Percentiles rank a stretch among this genome's conserved stretches.
Evolutionary conservation across 2,329 filamentous ascomycete species (phyloP).

Genomic region (Ophiocordyceps camponoti-floridani): DNA sequence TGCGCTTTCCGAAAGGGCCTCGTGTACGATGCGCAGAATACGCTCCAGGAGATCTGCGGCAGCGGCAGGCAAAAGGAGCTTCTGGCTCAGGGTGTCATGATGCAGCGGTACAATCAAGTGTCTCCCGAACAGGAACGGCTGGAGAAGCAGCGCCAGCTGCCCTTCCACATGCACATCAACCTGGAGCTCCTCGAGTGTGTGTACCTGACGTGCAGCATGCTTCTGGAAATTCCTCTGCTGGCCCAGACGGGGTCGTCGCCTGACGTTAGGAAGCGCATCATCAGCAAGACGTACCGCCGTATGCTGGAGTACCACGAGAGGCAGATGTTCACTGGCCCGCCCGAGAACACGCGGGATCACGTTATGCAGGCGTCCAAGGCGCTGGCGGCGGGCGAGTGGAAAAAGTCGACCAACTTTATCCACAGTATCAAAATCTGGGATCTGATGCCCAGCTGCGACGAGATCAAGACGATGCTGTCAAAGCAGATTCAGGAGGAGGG

Average conservation of each 20-base stretch:
- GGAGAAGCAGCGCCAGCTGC: slow-evolving; percentile 90
- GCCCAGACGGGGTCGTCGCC: slow-evolving; percentile 94
- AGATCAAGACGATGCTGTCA: slow-evolving; percentile 93
- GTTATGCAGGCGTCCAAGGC: slow-evolving; percentile 99
- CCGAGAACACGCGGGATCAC: slow-evolving; percentile 96
- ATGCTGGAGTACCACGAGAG: slow-evolving; percentile 99
- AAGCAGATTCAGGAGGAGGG: slow-evolving; percentile 98
- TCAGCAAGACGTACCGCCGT: slow-evolving; percentile 97
- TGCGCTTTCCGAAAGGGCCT: slow-evolving; percentile 96
- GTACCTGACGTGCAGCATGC: slow-evolving; percentile 97
- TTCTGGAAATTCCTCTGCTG: slow-evolving; percentile 91
- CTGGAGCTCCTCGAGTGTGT: slow-evolving; percentile 94
- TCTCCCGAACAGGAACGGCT: slow-evolving; percentile 94
- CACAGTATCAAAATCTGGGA: slow-evolving; percentile 99
- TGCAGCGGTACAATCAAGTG: slow-evolving; percentile 91
- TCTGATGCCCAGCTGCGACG: slow-evolving; percentile 77
- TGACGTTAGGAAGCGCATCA: slow-evolving; percentile 91
- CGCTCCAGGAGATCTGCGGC: slow-evolving; percentile 93
- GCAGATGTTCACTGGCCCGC: slow-evolving; percentile 95
- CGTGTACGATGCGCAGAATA: slow-evolving; percentile 94
- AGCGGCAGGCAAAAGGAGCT: slow-evolving; percentile 96
- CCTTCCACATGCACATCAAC: slow-evolving; percentile 99
- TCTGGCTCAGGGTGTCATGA: slow-evolving; percentile 92
- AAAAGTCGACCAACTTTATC: slow-evolving; percentile 85
- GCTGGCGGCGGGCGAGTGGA: slow-evolving; percentile 93